Base-by-base conservation (phyloP, 2,329 filamentous ascomycete species). In the Phialocephala subalpina region DNA sequence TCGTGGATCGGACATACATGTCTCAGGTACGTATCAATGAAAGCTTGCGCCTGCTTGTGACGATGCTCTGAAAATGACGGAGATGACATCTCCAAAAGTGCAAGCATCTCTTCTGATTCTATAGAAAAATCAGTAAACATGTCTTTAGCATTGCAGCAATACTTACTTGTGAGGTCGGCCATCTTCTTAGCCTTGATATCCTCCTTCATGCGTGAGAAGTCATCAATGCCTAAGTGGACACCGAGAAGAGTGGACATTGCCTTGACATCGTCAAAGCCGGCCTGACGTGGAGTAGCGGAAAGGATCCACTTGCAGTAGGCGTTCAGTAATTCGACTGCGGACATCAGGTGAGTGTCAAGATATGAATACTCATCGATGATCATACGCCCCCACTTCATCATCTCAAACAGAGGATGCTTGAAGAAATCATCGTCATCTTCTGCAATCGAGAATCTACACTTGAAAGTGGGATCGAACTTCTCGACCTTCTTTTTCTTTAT, bases 311-410 rank as follows among this genome's bases (percentile, higher is more conserved):
- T 55, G 11, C 52, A 8, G 2, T 36, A 18, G 7, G 60, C 36
- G 27, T 58, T 33, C 16, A 68, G 5, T 20, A 59, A 36, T n/a
- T 62, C 47, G 9, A 66, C 11, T 3, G 62, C 18, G 6, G 42
- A 62, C 11, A n/a, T 22, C 3, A 58, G 47, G 4, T 38, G 75
- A 18, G 78, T 73, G 53, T 80, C 79, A 5, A 85, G 77, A 67
- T 90, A 88, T 0, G 88, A 86, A 69, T 87, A 90, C 69, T 92
- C 89, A 67, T 92, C 89, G 1, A 90, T 79, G 1, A 91, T 82
- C 0, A 91, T 65, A 6, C 89, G 81, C 62, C 85, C 84, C 73
- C 86, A 91, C 1, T 78, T 75, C 72, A 90, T 91, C 70, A 87
- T 82, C 66, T 91, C 87, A 0, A 91, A 72, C 0, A 87, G 73